Base-by-base conservation (phyloP, 106 monocot genomes). In the Chionographis japonica region DNA sequence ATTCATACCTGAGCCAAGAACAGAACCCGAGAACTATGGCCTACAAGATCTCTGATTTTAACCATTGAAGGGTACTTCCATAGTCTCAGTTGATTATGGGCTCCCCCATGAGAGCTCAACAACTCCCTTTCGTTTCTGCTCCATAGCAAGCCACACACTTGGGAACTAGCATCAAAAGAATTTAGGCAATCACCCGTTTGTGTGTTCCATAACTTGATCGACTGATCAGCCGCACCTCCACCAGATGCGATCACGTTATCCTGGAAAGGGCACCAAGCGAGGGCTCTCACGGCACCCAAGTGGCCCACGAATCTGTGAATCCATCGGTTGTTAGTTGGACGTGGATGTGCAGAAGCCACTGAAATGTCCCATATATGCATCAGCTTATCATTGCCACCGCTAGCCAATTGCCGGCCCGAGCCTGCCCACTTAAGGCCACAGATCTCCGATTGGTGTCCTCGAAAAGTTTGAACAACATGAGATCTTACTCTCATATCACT, bases 121-220 rank as follows among this genome's bases (percentile, higher is more conserved):
- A 63, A 35, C 35, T 76, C 68, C 3, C 53, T 17, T 54, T 76
- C 76, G 8, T 76, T 76, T 56, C 70, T 70, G 55, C 62, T 63
- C 76, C 76, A 76, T 37, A 76, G 14, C 52, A 76, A 49, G 50
- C 42, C 4, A 56, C 76, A 76, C 12, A 82, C 77, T 39, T 82
- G 77, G 0, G 83, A 83, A 2, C 78, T 75, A 11, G 75, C 72
- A n/a, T 83, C 66, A 4, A 83, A 67, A 8, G 76, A 76, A 67
- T 77, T 70, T 46, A 63, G 40, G 39, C 78, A 75, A 13, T 61
- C 75, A 12, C 79, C 79, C 0, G 78, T 75, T 27, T 58, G 60
- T 0, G 72, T 75, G 58, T 83, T 78, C 83, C 83, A 83, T 35
- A 83, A 78, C 61, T 79, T 83, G 61, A 83, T 75, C 56, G 70